A percentile compares a stretch with the other conserved stretches of the same genome.
phyloP scores from a whole-genome alignment of 768 basidiomycete species.

The Trametes punicea region DNA sequence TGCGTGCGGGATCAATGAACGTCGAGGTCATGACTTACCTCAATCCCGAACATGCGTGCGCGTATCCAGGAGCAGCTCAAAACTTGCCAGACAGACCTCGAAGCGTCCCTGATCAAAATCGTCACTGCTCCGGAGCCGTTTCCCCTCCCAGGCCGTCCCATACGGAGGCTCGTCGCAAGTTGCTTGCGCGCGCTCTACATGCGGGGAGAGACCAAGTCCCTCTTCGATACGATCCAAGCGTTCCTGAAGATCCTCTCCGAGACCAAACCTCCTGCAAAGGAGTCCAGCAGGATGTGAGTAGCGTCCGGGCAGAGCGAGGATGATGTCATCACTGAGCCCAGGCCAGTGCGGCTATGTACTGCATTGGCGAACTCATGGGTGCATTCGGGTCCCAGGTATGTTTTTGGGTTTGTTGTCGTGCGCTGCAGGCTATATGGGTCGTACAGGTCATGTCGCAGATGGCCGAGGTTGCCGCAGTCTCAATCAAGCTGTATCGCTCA shows the following conservation, averaged over 20 bases:
- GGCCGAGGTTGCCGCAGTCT: constrained; percentile 70
- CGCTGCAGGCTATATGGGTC: background rate
- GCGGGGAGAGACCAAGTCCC: constrained; percentile 74
- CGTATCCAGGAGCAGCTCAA: constrained; percentile 65
- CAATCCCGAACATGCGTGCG: too few relatives aligned
- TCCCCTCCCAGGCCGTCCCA: constrained; percentile 84
- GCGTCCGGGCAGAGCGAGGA: background rate
- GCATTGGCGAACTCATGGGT: constrained; percentile 87
- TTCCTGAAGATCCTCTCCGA: constrained; percentile 77
- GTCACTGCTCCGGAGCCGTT: constrained; percentile 60
- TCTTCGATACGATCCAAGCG: constrained; percentile 84
- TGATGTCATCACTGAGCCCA: background rate
- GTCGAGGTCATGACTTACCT: background rate
- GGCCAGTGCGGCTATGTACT: constrained; percentile 75
- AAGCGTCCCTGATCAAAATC: constrained; percentile 63
- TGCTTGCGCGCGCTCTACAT: constrained; percentile 73
- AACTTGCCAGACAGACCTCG: constrained; percentile 55
- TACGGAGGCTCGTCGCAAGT: constrained; percentile 75
- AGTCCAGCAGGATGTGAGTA: constrained; percentile 63
- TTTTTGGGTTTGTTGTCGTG: background rate
- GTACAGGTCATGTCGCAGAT: constrained; percentile 91
- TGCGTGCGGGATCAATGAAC: constrained; percentile 34
- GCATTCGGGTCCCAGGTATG: constrained; percentile 80
- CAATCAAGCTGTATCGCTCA: constrained; percentile 66
- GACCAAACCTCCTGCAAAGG: constrained; percentile 61